Base-by-base conservation (phyloP, 371 early-diverging fungal species). In the Saksenaea oblongispora region DNA sequence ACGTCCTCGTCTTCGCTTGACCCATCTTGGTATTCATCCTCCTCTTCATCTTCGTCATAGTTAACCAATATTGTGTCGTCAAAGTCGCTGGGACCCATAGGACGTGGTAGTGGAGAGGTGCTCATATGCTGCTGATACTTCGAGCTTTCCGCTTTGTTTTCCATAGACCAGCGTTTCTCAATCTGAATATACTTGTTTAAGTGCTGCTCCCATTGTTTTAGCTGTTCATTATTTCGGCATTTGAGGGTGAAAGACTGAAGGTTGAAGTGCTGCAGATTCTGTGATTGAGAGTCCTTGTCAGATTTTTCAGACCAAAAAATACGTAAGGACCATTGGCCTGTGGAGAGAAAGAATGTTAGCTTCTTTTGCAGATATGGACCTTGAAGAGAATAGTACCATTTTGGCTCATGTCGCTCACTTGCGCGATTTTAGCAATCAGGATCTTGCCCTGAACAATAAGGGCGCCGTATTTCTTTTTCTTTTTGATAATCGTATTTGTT, bases 191-290 rank as follows among this genome's bases (percentile, higher is more conserved):
- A 76, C 60, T 72, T 78, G 34, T 88, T 85, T 53, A 91, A 69
- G 24, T 87, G 85, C 39, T 72, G 71, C 73, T 88, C 85, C 98
- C 98, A 98, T 67, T 89, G 86, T 35, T 84, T 84, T 17, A 94
- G 84, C 65, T 95, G 95, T 66, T 98, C 98, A 47, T 90, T 91
- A 62, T 93, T 92, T 18, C 91, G 80, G 72, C 94, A 95, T 63
- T 88, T 90, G 22, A 97, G 74, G 37, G 89, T 87, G 71, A 98
- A 94, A 36, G 90, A 87, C 61, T 97, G 94, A 69, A 87, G 83
- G 15, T 89, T 89, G 11, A 87, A 83, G 57, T 56, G 54, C 17
- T 54, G 64, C 8, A 35, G 41, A 27, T 18, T 58, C 3, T 58
- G 58, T 3, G 58, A 42, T 24, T 58, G 58, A 13, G 58, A 15